These are phyloP conservation scores for Galeopsis tetrahit DNA, from an alignment of 257 asterid species.

Conservation along the genomic window DNA sequence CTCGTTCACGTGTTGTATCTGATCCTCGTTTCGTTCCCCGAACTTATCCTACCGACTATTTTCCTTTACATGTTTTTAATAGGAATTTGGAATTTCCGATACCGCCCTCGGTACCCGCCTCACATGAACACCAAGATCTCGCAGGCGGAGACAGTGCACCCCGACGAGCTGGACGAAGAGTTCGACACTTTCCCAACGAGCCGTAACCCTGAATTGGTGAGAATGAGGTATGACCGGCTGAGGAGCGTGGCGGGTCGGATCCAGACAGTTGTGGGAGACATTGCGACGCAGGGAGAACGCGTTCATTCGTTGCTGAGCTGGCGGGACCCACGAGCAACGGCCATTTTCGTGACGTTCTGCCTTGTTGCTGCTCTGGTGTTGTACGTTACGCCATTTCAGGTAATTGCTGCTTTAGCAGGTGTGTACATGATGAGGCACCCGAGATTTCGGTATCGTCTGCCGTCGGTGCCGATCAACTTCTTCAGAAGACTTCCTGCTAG, in stretches of 20 bases:
- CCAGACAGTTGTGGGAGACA: conserved; percentile 88
- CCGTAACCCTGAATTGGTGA: conserved; percentile 71
- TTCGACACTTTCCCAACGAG: conserved; percentile 80
- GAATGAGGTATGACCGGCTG: conserved; percentile 84
- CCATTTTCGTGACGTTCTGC: conserved; percentile 78
- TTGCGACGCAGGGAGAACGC: conserved; percentile 85
- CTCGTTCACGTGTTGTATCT: conserved; percentile 77
- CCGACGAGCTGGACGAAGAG: conserved; percentile 86
- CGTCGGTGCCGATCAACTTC: conserved; percentile 76
- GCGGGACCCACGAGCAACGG: conserved; percentile 91
- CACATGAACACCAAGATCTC: conserved; percentile 93
- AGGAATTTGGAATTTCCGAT: conserved; percentile 83
- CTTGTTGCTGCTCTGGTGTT: conserved; percentile 67
- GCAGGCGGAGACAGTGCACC: conserved; percentile 81
- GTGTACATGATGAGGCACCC: conserved; percentile 89
- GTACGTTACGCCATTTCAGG: conserved; percentile 86
- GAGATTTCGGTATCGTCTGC: conserved; percentile 75
- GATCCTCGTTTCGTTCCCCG: conserved; percentile 85
- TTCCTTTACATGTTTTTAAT: conserved; percentile 90
- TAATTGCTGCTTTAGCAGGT: conserved; percentile 73
- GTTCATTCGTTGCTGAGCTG: conserved; percentile 77
- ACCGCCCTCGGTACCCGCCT: conserved; percentile 88
- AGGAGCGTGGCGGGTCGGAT: conserved; percentile 88
- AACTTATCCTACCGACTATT: conserved; percentile 74
- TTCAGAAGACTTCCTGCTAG: conserved; percentile 81